Conservation (phyloP, 2,329 filamentous ascomycete genomes). For the Rhytidhysteron rufulum region DNA sequence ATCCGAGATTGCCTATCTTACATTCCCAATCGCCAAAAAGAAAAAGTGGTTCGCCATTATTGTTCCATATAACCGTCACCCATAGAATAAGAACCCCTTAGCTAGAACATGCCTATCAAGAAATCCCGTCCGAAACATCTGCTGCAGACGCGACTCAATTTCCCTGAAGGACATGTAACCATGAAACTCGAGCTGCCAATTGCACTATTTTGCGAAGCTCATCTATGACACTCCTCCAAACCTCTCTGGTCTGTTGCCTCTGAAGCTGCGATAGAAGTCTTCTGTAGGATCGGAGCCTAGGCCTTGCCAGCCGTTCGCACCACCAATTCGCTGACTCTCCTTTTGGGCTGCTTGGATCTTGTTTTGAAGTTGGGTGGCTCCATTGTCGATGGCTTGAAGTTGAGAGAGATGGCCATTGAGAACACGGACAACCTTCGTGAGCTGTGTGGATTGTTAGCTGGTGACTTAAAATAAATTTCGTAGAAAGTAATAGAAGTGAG, state of each 20-base stretch:
- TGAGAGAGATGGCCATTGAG: conserved; percentile 90
- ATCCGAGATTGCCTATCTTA: too few relatives aligned
- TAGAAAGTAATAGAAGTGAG: neutral
- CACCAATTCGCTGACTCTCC: conserved; percentile 59
- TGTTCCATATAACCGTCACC: too few relatives aligned
- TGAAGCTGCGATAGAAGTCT: conserved; percentile 87
- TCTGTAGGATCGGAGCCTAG: conserved; percentile 71
- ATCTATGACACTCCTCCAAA: conserved; percentile 16
- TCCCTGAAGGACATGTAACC: too few relatives aligned
- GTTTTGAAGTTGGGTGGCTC: conserved; percentile 72
- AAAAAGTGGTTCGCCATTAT: too few relatives aligned
- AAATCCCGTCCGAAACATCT: too few relatives aligned
- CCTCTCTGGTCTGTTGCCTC: conserved; percentile 49
- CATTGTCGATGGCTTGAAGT: conserved; percentile 88
- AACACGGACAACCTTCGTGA: conserved; percentile 92
- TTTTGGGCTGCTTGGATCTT: conserved; percentile 83
- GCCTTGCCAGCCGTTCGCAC: conserved; percentile 46
- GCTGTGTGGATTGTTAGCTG: too few relatives aligned
- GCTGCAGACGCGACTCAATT: too few relatives aligned
- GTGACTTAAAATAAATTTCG: neutral
- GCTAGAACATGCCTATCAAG: too few relatives aligned
- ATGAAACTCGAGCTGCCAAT: too few relatives aligned
- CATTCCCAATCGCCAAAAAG: too few relatives aligned
- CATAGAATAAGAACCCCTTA: too few relatives aligned
- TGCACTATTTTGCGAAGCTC: too few relatives aligned